Conservation (phyloP, 75 land plant genomes). For the Ceratopteris richardii region DNA sequence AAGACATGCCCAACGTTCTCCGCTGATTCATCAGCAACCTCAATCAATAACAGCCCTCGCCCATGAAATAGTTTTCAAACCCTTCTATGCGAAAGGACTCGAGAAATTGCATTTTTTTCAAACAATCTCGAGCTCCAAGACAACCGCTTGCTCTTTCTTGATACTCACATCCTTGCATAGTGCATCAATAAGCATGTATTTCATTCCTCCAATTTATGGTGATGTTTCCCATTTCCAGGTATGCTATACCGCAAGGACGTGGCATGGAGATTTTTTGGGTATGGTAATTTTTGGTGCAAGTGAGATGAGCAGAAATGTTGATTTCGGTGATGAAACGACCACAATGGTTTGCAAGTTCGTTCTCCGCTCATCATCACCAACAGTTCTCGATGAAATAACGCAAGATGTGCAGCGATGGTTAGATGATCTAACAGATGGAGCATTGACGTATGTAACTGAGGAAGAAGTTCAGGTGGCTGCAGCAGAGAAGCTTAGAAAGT, state of each 20-base stretch:
- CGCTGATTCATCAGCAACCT: no score
- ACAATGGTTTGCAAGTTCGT: conserved; percentile 97
- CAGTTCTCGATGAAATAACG: conserved; percentile 70
- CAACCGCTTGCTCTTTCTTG: no score
- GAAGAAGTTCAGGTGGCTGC: conserved; percentile 79
- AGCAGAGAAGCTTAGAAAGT: conserved; percentile 44
- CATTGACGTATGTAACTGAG: conserved; percentile 76
- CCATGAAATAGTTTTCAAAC: no score
- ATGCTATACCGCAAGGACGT: conserved; percentile 93
- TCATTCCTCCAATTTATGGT: no score
- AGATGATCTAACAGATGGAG: conserved; percentile 91
- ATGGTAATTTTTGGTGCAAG: conserved; percentile 98
- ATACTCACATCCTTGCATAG: no score
- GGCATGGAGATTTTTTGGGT: conserved; percentile 94
- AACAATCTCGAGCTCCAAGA: no score
- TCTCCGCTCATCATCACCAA: conserved; percentile 77
- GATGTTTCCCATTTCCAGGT: conserved; percentile 52
- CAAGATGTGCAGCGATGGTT: conserved; percentile 81
- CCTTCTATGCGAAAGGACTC: no score
- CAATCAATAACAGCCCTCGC: no score
- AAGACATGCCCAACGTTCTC: no score
- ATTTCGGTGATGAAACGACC: conserved; percentile 94
- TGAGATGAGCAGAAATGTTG: conserved; percentile 94
- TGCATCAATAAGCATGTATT: no score
- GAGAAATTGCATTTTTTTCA: no score